A percentile compares a stretch with the other conserved stretches of the same genome.
Conservation (phyloP, 805 yeast species). For the Saturnispora quitensis region DNA sequence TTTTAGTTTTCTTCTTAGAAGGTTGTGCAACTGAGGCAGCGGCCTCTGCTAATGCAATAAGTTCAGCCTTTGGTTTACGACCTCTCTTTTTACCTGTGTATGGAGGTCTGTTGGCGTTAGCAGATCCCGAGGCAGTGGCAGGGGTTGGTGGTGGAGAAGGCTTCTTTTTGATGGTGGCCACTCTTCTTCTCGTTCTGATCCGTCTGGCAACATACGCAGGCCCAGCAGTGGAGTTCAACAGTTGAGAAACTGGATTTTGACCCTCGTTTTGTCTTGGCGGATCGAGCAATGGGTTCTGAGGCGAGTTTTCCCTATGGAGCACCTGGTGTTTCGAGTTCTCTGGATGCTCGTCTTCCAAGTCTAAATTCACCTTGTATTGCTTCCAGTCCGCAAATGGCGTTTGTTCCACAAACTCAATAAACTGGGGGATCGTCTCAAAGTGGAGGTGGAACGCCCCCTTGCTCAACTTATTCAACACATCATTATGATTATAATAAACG, state of each 20-base stretch:
- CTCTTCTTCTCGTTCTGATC: conserved; percentile 7
- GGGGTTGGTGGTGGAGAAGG: conserved; percentile 4
- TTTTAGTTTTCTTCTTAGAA: neutral
- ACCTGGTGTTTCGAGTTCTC: neutral
- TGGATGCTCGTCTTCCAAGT: neutral
- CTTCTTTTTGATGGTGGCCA: conserved; percentile 3
- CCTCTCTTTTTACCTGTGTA: conserved; percentile 9
- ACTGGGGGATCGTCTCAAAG: conserved; percentile 1
- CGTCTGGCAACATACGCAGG: conserved; percentile 8
- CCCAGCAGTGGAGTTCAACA: conserved; percentile 4
- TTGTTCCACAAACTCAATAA: conserved; percentile 4
- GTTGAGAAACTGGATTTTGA: conserved; percentile 5
- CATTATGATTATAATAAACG: conserved; percentile 3
- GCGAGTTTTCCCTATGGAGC: conserved; percentile 6
- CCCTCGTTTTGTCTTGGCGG: conserved; percentile 7
- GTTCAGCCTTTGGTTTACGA: conserved; percentile 7
- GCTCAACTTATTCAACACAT: neutral
- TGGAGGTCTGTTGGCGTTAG: neutral
- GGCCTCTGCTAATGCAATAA: conserved; percentile 8
- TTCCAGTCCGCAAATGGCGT: conserved; percentile 6
- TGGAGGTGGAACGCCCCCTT: conserved; percentile 5
- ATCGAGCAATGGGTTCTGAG: conserved; percentile 6
- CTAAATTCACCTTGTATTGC: neutral
- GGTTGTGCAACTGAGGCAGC: conserved; percentile 1
- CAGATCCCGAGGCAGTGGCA: neutral